A percentile compares a stretch with the other conserved stretches of the same genome.
These are phyloP conservation scores for Boletellus ananas DNA, from an alignment of 768 basidiomycete genomes.

Conservation along the genomic window DNA sequence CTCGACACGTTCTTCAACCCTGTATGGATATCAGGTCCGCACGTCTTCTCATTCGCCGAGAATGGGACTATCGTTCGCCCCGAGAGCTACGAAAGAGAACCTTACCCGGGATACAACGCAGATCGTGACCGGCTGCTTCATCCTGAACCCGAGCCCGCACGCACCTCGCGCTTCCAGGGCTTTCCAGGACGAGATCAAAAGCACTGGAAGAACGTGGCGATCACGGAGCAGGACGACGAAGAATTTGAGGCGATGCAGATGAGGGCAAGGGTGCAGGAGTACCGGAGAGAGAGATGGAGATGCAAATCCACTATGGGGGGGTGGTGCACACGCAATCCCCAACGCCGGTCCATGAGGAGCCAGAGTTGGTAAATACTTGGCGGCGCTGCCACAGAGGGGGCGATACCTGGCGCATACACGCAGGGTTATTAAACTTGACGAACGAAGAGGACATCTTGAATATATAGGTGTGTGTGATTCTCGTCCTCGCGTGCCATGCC, in stretches of 20 bases:
- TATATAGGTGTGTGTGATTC: too few species aligned
- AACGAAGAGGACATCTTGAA: too few species aligned
- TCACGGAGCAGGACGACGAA: slow-evolving; percentile 14
- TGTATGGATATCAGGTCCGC: slow-evolving; percentile 28
- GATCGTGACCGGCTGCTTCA: neutral
- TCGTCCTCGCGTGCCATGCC: too few species aligned
- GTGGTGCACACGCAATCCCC: too few species aligned
- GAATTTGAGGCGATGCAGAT: slow-evolving; percentile 1
- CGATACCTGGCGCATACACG: too few species aligned
- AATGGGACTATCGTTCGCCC: slow-evolving; percentile 9
- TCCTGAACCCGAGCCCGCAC: neutral
- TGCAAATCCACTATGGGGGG: neutral
- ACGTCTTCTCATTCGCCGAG: slow-evolving; percentile 11
- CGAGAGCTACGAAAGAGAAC: neutral
- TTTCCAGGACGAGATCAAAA: neutral
- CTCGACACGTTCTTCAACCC: slow-evolving; percentile 41
- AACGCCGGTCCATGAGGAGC: too few species aligned
- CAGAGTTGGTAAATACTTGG: too few species aligned
- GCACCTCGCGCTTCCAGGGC: neutral
- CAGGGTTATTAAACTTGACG: too few species aligned
- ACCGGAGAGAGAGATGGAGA: neutral
- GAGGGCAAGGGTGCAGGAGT: neutral
- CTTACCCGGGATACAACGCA: slow-evolving; percentile 1
- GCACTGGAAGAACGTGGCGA: slow-evolving; percentile 18
- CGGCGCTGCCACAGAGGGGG: too few species aligned